Evolutionary conservation across 129 eudicot genomes (phyloP).

Genomic region (Saposhnikovia divaricata): DNA sequence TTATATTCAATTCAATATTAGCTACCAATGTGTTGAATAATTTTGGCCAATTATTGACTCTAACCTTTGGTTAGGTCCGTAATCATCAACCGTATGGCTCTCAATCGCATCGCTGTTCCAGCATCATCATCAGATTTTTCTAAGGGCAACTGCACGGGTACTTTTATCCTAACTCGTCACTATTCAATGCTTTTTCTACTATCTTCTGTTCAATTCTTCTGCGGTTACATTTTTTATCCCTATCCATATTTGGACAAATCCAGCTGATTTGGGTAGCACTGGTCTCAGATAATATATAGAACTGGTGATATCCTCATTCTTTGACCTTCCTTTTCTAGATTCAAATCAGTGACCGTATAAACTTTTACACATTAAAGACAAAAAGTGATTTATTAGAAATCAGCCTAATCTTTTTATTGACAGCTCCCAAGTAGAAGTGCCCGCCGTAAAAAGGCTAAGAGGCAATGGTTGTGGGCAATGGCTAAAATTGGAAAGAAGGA

Average conservation of each 20-base stretch:
- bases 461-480: slow-evolving; percentile 55
- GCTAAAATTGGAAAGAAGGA: slow-evolving; percentile 43
- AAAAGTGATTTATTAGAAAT: background rate
- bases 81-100: too few species aligned
- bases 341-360: background rate
- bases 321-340: background rate
- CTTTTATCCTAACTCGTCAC: too few species aligned
- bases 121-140: too few species aligned
- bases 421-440: slow-evolving; percentile 88
- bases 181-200: too few species aligned
- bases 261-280: background rate
- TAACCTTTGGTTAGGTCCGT: too few species aligned
- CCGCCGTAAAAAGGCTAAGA: slow-evolving; percentile 62
- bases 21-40: too few species aligned
- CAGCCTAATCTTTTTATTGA: background rate
- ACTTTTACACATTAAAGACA: background rate
- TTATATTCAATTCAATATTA: too few species aligned
- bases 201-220: too few species aligned
- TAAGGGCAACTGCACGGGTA: too few species aligned
- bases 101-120: too few species aligned
- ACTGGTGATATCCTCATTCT: background rate
- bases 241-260: background rate
- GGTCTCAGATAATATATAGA: background rate
- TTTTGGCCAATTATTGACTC: too few species aligned
- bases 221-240: too few species aligned